Evolutionary conservation across 441 rosid genomes (phyloP).

Genomic region (Populus hybrid): DNA sequence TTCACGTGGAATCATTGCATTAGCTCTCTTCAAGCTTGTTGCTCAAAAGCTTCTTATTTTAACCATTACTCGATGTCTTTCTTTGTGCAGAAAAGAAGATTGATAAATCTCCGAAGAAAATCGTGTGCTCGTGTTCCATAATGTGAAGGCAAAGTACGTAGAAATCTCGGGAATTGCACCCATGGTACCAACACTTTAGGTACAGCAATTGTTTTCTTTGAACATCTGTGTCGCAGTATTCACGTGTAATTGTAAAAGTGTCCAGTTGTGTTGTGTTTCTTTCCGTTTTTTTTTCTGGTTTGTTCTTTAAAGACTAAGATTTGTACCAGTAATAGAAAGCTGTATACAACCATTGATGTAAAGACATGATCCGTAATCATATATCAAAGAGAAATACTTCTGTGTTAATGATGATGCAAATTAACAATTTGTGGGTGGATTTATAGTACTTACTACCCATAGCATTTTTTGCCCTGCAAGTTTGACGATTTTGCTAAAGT

Average conservation of each 20-base stretch:
- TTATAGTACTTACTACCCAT: not conserved
- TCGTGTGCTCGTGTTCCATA: slow-evolving; percentile 84
- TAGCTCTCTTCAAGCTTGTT: not conserved
- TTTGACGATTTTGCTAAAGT: not conserved
- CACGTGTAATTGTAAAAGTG: slow-evolving; percentile 22
- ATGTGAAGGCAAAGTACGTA: slow-evolving; percentile 45
- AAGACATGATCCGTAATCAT: slow-evolving; percentile 23
- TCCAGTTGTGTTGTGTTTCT: slow-evolving; percentile 19
- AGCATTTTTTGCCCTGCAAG: not conserved
- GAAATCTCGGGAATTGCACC: slow-evolving; percentile 23
- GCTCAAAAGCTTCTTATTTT: slow-evolving; percentile 3
- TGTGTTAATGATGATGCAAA: not conserved
- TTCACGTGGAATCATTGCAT: not conserved
- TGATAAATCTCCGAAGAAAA: slow-evolving; percentile 62
- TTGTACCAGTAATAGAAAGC: slow-evolving; percentile 20
- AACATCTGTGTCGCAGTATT: slow-evolving; percentile 22
- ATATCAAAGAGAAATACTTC: slow-evolving; percentile 19
- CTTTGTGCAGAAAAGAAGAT: slow-evolving; percentile 76
- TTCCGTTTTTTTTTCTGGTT: not conserved
- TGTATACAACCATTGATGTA: slow-evolving; percentile 31
- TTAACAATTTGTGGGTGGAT: slow-evolving; percentile 4
- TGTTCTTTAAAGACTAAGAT: slow-evolving; percentile 14
- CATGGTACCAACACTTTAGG: slow-evolving; percentile 32
- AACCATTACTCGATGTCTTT: slow-evolving; percentile 11
- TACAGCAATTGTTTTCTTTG: slow-evolving; percentile 29